A percentile compares a stretch with the other conserved stretches of the same genome.
Conservation (phyloP, 2,329 filamentous ascomycete genomes). For the Fusarium virguliforme region DNA sequence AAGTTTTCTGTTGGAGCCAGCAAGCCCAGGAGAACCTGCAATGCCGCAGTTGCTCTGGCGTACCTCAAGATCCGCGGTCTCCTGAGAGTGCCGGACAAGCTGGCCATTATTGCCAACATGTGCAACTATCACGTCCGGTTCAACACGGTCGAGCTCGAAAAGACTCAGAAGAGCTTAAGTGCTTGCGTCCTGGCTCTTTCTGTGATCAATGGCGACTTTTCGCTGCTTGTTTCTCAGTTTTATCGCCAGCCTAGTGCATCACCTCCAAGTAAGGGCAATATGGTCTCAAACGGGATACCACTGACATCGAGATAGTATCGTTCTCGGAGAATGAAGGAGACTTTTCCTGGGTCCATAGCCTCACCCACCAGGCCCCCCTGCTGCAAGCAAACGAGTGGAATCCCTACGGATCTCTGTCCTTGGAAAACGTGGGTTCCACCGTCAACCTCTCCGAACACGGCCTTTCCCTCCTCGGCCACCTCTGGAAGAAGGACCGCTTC, state of each 20-base stretch:
- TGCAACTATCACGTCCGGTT: neutral
- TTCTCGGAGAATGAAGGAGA: neutral
- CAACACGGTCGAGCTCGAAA: slow-evolving; percentile 1
- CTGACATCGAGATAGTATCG: neutral
- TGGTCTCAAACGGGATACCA: neutral
- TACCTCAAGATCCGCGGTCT: neutral
- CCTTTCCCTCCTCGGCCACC: neutral
- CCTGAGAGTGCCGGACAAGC: neutral
- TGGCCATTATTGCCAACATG: neutral
- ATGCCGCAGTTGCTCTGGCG: neutral
- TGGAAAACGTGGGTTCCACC: neutral
- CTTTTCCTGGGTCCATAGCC: neutral
- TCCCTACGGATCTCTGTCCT: neutral
- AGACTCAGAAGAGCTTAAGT: neutral
- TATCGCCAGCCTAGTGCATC: neutral
- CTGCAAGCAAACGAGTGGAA: neutral
- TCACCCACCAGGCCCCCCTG: neutral
- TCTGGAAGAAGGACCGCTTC: neutral
- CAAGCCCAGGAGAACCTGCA: neutral
- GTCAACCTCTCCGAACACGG: neutral
- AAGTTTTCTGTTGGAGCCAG: neutral
- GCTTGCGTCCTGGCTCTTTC: neutral
- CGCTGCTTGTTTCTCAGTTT: neutral
- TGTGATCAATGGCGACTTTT: neutral
- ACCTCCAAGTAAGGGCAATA: neutral